Evolutionary conservation across 2,329 filamentous ascomycete species (phyloP), one percentile per base, ranked within the genome.

Genomic region (Talaromyces sp.): DNA sequence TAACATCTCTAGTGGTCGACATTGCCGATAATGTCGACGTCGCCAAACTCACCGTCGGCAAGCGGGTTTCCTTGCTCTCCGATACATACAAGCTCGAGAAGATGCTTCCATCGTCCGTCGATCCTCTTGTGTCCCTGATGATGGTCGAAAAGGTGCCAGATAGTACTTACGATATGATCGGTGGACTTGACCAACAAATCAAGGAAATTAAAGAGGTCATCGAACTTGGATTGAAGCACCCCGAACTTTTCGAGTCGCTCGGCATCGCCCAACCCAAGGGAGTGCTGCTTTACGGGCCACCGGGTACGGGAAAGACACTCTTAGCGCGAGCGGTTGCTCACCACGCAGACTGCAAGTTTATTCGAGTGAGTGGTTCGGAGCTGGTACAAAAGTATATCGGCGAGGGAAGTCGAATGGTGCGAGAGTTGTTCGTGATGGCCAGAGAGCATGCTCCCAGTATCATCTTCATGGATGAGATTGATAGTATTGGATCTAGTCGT

Each of bases 181-280:
- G 95, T 81, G 95, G 95, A 71, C 83, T 99, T 68, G 95, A 99
- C 77, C 94, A 99, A 79, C 95, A 99, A 78, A 98, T 99, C 83
- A 98, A 99, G 83, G 95, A 99, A 78, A 99, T 99, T 85, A 99
- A 99, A 82, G 95, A 99, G 82, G 95, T 99, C 73, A 98, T 99
- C 78, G 95, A 99, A 83, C 89, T 99, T 52, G 95, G 95, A 70
- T 87, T 99, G 68, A 97, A 98, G 84, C 95, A 99, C 79, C 95
- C 95, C 6, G 95, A 99, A 81, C 88, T 99, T 41, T 99, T 99
- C 81, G 95, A 99, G 81, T 97, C 93, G n/a, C 88, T 99, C 65
- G 95, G 95, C 73, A 99, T 99, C 73, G 95, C 94, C 70, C 95
- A 99, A 76, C 95, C 95, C 54, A 99, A 99, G 82, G 95, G 95